Evolutionary conservation across 306 rosid species (phyloP).

Genomic region (Citrullus amarus): DNA sequence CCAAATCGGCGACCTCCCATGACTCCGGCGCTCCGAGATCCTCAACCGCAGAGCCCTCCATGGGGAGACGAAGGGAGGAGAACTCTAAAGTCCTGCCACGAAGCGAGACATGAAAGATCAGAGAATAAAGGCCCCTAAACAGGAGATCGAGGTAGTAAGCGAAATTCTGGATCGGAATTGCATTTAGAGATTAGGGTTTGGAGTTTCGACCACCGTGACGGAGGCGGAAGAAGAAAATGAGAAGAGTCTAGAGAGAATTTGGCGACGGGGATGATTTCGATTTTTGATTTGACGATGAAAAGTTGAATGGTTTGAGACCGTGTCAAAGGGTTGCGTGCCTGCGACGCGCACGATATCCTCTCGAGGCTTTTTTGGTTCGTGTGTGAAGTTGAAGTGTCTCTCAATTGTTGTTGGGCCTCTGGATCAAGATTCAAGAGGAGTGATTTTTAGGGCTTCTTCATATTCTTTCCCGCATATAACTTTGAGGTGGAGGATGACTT

Average conservation of each 20-base stretch:
- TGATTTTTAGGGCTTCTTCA: too few relatives aligned
- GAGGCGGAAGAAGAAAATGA: background rate
- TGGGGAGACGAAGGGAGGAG: conserved; percentile 18
- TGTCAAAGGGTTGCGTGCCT: background rate
- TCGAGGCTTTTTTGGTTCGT: background rate
- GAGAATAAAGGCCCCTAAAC: background rate
- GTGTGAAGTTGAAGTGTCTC: background rate
- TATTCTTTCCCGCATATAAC: too few relatives aligned
- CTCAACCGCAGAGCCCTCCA: conserved; percentile 85
- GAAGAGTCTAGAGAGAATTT: conserved; percentile 31
- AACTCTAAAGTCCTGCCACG: background rate
- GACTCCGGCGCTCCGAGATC: conserved; percentile 95
- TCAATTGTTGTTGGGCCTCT: background rate
- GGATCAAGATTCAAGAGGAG: too few relatives aligned
- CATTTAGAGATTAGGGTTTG: conserved; percentile 6
- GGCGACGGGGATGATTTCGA: conserved; percentile 5
- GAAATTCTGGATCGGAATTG: conserved; percentile 20
- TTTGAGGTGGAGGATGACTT: too few relatives aligned
- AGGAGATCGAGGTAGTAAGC: conserved; percentile 7
- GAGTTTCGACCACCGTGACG: background rate
- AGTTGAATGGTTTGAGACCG: background rate
- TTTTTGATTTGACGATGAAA: background rate
- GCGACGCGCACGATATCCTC: conserved; percentile 3
- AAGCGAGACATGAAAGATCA: background rate
- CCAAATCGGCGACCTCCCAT: conserved; percentile 92